phyloP scores from a whole-genome alignment of 768 basidiomycete species.

The Floccularia luteovirens region DNA sequence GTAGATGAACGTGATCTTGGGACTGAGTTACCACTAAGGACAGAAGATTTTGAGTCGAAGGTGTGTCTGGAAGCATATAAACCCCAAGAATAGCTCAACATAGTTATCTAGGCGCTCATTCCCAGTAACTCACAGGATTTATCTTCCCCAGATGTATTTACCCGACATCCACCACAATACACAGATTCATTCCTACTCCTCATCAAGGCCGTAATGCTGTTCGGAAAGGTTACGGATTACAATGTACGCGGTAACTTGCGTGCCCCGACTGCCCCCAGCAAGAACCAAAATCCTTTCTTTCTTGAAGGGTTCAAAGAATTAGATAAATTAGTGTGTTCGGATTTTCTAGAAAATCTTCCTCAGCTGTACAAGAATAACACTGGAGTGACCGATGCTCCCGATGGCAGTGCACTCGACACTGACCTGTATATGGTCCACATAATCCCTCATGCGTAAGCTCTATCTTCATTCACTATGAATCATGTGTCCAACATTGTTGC shows the following conservation, averaged over 20 bases:
- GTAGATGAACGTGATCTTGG: constrained; percentile 81
- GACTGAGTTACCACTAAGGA: constrained; percentile 73
- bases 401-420: constrained; percentile 61
- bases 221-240: constrained; percentile 80
- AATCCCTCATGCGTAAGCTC: constrained; percentile 75
- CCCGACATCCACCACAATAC: constrained; percentile 64
- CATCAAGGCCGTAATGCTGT: constrained; percentile 79
- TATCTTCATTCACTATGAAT: constrained; percentile 5
- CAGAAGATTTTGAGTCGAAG: constrained; percentile 69
- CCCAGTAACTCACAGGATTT: constrained; percentile 76
- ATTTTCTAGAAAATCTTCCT: constrained; percentile 69
- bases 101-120: constrained; percentile 53
- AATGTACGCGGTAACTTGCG: constrained; percentile 72
- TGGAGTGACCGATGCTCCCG: constrained; percentile 52
- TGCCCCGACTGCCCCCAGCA: constrained; percentile 57
- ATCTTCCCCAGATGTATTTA: constrained; percentile 54
- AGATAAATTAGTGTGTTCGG: constrained; percentile 57
- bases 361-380: constrained; percentile 55
- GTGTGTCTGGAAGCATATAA: no score
- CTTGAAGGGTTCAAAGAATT: constrained; percentile 61
- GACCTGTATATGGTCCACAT: constrained; percentile 86
- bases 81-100: no score
- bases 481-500: constrained; percentile 9
- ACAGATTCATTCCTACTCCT: constrained; percentile 79
- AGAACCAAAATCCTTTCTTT: constrained; percentile 66